Evolutionary conservation across 2,329 filamentous ascomycete genomes (phyloP), one percentile per base, ranked within the genome.

Genomic region (Dactylellina haptotyla): DNA sequence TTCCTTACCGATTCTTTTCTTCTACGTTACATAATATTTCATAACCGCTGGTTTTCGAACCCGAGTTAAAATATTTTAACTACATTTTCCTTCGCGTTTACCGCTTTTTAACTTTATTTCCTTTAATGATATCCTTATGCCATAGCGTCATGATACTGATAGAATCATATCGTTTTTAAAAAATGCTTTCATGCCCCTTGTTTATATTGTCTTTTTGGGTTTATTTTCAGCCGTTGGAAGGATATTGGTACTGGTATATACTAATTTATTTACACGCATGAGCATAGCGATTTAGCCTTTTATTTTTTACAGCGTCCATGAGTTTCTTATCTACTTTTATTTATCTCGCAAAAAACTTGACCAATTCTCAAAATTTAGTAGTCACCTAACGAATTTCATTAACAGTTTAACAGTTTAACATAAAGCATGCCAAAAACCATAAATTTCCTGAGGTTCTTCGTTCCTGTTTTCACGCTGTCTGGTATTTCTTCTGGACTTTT

Each of bases 71-170:
- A 43, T 65, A n/a, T 39, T 48, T 48, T 34, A 32, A 14, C 23
- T 25, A 12, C 30, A 32, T 14, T 12, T 57, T 50, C 53, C 20
- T 66, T 43, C 9, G 23, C 37, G 14, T 41, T 28, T 48, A 48
- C 37, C 34, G 28, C 5, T 53, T 65, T 32, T 26, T n/a, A 18
- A 51, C 58, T 34, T 50, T 53, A 28, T 10, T 25, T 23, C 8
- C 26, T 57, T 56, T 48, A 41, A 72, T 72, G 66, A 72, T 72
- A 72, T 72, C 66, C 66, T 72, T 72, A 57, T 64, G 58, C 50
- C 43, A 64, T 64, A 72, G 66, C 66, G 66, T 72, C 53, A 72
- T 54, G 58, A 67, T 53, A 54, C 46, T 72, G 66, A 72, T 72
- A 72, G 66, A 72, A 54, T 39, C 66, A 53, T 57, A 37, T 28